Base-by-base conservation (phyloP, 2,329 filamentous ascomycete species). In the Cladophialophora psammophila region DNA sequence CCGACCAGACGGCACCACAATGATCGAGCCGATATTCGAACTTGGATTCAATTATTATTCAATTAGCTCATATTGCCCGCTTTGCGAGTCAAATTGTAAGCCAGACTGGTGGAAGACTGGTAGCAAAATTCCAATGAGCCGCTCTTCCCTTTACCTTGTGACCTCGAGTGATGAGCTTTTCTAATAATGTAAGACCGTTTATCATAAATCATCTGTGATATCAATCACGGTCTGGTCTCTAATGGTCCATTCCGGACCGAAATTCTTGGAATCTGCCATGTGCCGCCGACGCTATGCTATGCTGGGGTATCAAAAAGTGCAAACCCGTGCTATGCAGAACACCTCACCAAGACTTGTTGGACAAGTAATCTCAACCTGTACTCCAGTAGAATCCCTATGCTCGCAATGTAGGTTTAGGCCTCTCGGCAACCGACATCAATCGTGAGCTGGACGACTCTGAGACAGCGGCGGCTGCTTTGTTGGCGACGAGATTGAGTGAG, bases 401-500 rank as follows among this genome's bases (percentile, higher is more conserved):
- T 64, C 67, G 72, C 63, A 73, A 64, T 59, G 70, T 69, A 60
- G 71, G 71, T 53, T 71, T 67, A 26, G 70, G 68, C 52, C 68
- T 68, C 64, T 69, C 70, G 42, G 65, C 68, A 42, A 72, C 61
- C 54, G 68, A 70, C 52, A 70, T 68, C 53, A 68, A 18, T 48
- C 68, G 57, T 20, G 66, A 58, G 56, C 50, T 66, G 13, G 65
- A 34, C 18, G 66, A 15, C 36, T 70, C 66, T 6, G 60, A 31
- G 15, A 38, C 15, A 26, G 54, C 40, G 13, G 54, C 32, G 13
- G 54, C 32, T 60, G 48, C 32, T 54, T 50, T 59, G 38, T 68
- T 66, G 48, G 53, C 63, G 55, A 70, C 48, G 8, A 68, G 26
- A 38, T 65, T 57, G 31, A 63, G 26, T 31, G 68, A 63, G 32